Percentiles rank a stretch among this genome's conserved stretches.
Conservation (phyloP, 371 early-diverging fungal species). For the Mortierella sp. region DNA sequence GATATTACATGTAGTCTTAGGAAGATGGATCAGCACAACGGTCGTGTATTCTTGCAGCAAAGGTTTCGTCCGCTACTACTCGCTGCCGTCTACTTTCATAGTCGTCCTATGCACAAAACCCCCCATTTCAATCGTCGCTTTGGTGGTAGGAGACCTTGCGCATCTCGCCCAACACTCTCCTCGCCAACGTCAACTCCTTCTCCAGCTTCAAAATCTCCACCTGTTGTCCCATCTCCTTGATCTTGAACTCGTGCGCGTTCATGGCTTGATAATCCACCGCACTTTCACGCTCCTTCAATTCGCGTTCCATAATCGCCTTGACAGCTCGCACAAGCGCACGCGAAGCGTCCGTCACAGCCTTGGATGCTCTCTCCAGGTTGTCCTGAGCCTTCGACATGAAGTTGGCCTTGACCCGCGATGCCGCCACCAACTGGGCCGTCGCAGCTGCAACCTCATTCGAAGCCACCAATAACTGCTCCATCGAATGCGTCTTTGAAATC, state of each 20-base stretch:
- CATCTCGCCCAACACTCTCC: conserved; percentile 92
- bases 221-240: conserved; percentile 97
- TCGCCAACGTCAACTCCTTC: conserved; percentile 87
- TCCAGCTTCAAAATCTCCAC: conserved; percentile 95
- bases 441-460: conserved; percentile 96
- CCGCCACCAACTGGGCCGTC: conserved; percentile 97
- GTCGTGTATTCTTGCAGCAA: too few relatives aligned
- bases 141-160: conserved; percentile 81
- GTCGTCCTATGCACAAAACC: too few relatives aligned
- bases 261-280: conserved; percentile 79
- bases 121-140: conserved; percentile 56
- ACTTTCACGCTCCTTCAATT: conserved; percentile 65
- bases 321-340: conserved; percentile 93
- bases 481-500: conserved; percentile 87
- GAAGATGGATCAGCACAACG: too few relatives aligned
- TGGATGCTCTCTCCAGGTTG: conserved; percentile 91
- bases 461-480: conserved; percentile 96
- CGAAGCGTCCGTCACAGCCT: conserved; percentile 92
- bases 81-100: too few relatives aligned
- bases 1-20: too few relatives aligned
- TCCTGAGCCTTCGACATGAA: conserved; percentile 93
- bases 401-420: conserved; percentile 94
- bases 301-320: conserved; percentile 83
- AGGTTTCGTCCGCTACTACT: too few relatives aligned
- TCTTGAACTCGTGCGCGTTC: conserved; percentile 93